These are phyloP conservation scores for Backusella tarrabulga DNA, from an alignment of 192 early-diverging fungal genomes.

Conservation along the genomic window DNA sequence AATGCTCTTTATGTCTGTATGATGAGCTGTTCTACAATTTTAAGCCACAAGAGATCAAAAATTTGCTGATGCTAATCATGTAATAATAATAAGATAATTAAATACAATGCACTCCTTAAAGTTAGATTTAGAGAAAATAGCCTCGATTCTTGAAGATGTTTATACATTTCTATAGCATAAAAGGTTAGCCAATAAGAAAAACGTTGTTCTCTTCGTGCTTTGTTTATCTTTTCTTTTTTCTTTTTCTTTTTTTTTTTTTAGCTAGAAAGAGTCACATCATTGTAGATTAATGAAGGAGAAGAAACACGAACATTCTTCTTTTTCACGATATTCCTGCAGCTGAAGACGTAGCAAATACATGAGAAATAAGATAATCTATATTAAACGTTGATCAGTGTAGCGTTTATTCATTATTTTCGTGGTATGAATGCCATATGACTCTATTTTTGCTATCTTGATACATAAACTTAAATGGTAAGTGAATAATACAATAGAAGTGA, in stretches of 20 bases:
- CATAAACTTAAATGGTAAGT: background rate
- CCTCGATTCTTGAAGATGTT: background rate
- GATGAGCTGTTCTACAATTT: background rate
- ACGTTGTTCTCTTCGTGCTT: no score
- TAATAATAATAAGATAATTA: background rate
- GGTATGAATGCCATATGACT: background rate
- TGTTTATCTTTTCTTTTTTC: no score
- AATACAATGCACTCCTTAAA: background rate
- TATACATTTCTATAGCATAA: background rate
- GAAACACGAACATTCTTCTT: no score
- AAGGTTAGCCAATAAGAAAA: background rate
- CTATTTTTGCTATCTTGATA: background rate
- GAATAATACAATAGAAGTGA: background rate
- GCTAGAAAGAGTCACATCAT: background rate
- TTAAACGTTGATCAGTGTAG: background rate
- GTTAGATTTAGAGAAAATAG: background rate
- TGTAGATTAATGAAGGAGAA: no score
- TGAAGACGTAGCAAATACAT: background rate
- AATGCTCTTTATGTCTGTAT: background rate
- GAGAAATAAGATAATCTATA: background rate
- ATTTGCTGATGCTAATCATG: background rate
- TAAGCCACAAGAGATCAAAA: background rate
- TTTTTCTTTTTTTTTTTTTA: no score
- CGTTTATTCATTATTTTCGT: background rate
- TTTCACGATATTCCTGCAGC: background rate